Evolutionary conservation across 257 asterid genomes (phyloP).

Genomic region (Datura wrightii): DNA sequence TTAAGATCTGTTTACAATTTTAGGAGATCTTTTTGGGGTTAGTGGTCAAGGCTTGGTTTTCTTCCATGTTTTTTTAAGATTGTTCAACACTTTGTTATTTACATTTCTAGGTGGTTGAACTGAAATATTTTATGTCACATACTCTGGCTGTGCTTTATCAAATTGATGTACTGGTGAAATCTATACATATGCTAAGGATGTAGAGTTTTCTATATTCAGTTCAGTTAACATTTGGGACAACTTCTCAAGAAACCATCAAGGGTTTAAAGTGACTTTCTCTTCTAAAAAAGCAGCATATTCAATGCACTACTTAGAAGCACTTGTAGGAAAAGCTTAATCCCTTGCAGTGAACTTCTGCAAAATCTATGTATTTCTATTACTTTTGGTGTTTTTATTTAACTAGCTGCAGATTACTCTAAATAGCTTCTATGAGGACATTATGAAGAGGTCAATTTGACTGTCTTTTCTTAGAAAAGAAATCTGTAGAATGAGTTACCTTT

Average conservation of each 20-base stretch:
- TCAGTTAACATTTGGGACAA: not conserved
- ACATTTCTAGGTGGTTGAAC: not conserved
- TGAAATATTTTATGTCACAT: not conserved
- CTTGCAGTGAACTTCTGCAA: not conserved
- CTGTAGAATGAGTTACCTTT: not conserved
- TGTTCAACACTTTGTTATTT: not conserved
- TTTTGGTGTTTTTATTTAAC: not conserved
- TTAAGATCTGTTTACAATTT: not conserved
- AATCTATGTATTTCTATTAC: not conserved
- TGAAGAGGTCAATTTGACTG: not conserved
- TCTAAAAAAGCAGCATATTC: not conserved
- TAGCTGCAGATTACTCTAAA: slow-evolving; percentile 14
- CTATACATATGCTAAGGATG: not conserved
- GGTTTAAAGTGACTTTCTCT: not conserved
- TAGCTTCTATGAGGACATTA: not conserved
- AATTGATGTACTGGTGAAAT: slow-evolving; percentile 11
- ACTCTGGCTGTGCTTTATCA: not conserved
- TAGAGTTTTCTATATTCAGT: not conserved
- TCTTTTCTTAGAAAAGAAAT: not conserved
- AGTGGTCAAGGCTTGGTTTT: slow-evolving; percentile 4
- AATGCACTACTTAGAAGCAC: slow-evolving; percentile 5
- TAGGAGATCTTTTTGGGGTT: not conserved
- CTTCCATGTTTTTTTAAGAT: not conserved
- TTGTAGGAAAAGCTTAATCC: not conserved
- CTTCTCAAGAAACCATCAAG: not conserved